These are phyloP conservation scores for Sporisorium iseilematis-ciliati DNA, from an alignment of 1,284 basidiomycete species.

Conservation along the genomic window DNA sequence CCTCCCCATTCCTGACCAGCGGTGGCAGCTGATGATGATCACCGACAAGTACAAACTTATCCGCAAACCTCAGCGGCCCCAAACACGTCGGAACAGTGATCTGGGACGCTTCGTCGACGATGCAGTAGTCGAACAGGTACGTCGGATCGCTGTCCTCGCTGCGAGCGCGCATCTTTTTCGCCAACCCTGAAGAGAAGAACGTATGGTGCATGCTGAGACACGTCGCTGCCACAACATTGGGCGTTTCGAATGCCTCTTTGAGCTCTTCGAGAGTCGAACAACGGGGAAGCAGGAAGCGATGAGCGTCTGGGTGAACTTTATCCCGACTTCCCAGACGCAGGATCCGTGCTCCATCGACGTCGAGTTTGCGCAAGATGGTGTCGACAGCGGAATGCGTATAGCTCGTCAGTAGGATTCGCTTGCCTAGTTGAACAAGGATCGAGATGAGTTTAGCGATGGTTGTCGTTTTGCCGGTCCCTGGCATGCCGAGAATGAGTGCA, in stretches of 20 bases:
- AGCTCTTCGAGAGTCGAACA: conserved; percentile 71
- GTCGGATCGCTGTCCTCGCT: conserved; percentile 68
- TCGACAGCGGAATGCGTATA: conserved; percentile 99
- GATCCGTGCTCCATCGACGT: conserved; percentile 71
- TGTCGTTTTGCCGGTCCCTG: conserved; percentile 97
- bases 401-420: conserved; percentile 87
- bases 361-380: conserved; percentile 84
- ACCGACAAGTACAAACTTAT: conserved; percentile 92
- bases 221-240: conserved; percentile 94
- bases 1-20: conserved; percentile 81
- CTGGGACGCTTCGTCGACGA: conserved; percentile 97
- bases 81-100: conserved; percentile 95
- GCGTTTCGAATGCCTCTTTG: conserved; percentile 82
- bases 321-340: conserved; percentile 89
- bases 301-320: conserved; percentile 77
- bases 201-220: conserved; percentile 91
- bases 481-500: conserved; percentile 93
- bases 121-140: conserved; percentile 90
- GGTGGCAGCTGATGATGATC: conserved; percentile 96
- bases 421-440: conserved; percentile 81
- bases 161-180: conserved; percentile 72
- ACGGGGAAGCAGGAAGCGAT: conserved; percentile 77
- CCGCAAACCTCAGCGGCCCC: conserved; percentile 88
- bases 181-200: conserved; percentile 75
- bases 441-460: conserved; percentile 90